phyloP scores from a whole-genome alignment of 805 yeast genomes.

The Lachancea sp. region DNA sequence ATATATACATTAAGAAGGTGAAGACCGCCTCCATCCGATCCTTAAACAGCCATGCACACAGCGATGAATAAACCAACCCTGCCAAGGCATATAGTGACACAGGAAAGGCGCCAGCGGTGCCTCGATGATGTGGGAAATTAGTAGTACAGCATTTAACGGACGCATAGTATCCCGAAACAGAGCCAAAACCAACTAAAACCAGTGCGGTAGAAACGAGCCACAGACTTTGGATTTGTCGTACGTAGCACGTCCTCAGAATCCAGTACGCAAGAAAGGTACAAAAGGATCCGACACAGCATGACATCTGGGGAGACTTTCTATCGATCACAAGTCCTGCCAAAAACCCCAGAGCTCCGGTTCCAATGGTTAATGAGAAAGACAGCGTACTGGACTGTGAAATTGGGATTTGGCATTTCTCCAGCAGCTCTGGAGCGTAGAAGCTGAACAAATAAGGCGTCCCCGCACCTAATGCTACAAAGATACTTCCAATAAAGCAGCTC shows the following conservation, averaged over 20 bases:
- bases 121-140: slow-evolving; percentile 66
- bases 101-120: slow-evolving; percentile 63
- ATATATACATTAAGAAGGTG: slow-evolving; percentile 46
- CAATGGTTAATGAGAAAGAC: slow-evolving; percentile 55
- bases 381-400: slow-evolving; percentile 58
- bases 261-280: slow-evolving; percentile 51
- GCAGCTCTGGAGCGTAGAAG: slow-evolving; percentile 67
- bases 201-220: slow-evolving; percentile 43
- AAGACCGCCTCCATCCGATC: slow-evolving; percentile 51
- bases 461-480: slow-evolving; percentile 54
- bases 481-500: slow-evolving; percentile 28
- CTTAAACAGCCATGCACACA: slow-evolving; percentile 48
- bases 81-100: slow-evolving; percentile 66
- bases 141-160: slow-evolving; percentile 43
- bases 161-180: slow-evolving; percentile 53
- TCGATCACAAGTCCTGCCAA: slow-evolving; percentile 69
- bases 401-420: slow-evolving; percentile 48
- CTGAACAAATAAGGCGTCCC: slow-evolving; percentile 76
- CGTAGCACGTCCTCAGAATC: slow-evolving; percentile 44
- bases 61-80: slow-evolving; percentile 55
- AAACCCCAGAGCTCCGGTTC: slow-evolving; percentile 63
- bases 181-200: slow-evolving; percentile 56
- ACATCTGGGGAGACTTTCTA: slow-evolving; percentile 46
- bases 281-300: slow-evolving; percentile 50
- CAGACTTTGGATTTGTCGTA: slow-evolving; percentile 36